Conservation (phyloP, 352 stramenopile genomes). For the Phytophthora cryptogea region DNA sequence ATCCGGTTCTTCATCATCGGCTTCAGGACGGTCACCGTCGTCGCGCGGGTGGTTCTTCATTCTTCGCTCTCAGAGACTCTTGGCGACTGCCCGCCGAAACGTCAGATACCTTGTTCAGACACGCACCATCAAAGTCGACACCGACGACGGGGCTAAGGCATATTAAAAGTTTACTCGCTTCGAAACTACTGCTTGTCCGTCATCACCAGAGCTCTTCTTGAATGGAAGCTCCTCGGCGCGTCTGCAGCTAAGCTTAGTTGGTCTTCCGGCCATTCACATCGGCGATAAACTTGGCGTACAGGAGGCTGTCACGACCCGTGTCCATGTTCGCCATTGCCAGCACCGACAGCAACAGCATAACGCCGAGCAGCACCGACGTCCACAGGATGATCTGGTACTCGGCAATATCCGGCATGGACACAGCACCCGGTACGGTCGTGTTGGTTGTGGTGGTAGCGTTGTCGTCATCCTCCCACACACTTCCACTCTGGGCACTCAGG, state of each 20-base stretch:
- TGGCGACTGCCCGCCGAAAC: conserved; percentile 1
- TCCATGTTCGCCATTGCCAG: conserved; percentile 78
- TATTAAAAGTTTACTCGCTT: conserved; percentile 38
- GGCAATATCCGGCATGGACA: conserved; percentile 66
- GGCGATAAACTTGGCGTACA: conserved; percentile 87
- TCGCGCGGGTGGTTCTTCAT: conserved; percentile 33
- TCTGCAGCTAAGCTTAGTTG: conserved; percentile 41
- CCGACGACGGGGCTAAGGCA: conserved; percentile 16
- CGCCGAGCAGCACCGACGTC: conserved; percentile 68
- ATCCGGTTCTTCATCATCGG: conserved; percentile 4
- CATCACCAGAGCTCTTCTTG: conserved; percentile 1
- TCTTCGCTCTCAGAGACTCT: conserved; percentile 20
- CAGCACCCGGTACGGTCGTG: conserved; percentile 26
- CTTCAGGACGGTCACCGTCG: conserved; percentile 15
- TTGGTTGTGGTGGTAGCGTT: conserved; percentile 32
- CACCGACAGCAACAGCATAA: conserved; percentile 54
- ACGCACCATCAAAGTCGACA: not conserved
- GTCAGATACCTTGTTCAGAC: not conserved
- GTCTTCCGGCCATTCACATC: conserved; percentile 56
- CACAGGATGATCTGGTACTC: conserved; percentile 87
- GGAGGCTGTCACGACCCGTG: conserved; percentile 69
- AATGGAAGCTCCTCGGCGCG: conserved; percentile 8
- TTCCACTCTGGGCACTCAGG: conserved; percentile 27
- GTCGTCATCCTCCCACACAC: conserved; percentile 24
- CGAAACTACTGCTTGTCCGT: conserved; percentile 21